Percentiles rank a stretch among this genome's conserved stretches.
Evolutionary conservation across 164 flowering plant genomes (phyloP).

Genomic region (Magnolia officinalis): DNA sequence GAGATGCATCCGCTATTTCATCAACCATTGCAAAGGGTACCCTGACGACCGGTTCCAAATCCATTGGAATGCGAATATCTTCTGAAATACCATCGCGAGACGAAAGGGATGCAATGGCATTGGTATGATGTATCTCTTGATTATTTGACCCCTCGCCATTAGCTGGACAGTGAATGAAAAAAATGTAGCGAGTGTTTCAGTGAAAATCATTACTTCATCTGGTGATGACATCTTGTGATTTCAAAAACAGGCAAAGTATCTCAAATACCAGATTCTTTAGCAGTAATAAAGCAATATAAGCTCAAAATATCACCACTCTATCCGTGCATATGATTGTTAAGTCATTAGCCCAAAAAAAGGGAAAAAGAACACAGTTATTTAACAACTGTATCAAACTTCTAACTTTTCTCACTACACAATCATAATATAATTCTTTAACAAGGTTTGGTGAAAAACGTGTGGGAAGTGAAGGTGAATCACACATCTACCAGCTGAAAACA

Average conservation of each 20-base stretch:
- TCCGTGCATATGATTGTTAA: background rate
- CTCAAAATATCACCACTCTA: background rate
- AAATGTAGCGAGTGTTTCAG: background rate
- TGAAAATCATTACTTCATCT: background rate
- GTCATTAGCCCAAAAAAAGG: too few relatives aligned
- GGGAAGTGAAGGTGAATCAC: too few relatives aligned
- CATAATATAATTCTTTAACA: too few relatives aligned
- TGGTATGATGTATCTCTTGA: constrained; percentile 14
- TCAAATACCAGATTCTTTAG: background rate
- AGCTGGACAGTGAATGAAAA: constrained; percentile 15
- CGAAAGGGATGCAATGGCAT: constrained; percentile 25
- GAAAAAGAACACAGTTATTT: background rate
- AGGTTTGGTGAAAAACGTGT: too few relatives aligned
- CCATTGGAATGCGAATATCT: constrained; percentile 37
- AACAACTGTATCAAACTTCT: too few relatives aligned
- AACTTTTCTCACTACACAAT: too few relatives aligned
- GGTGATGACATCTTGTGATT: background rate
- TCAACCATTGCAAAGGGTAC: constrained; percentile 84
- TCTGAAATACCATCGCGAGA: constrained; percentile 18
- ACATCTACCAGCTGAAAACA: too few relatives aligned
- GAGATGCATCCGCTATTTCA: constrained; percentile 84
- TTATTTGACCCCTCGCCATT: constrained; percentile 23
- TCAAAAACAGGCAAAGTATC: background rate
- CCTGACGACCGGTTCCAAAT: constrained; percentile 37
- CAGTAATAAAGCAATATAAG: background rate